Percentiles rank a stretch among this genome's conserved stretches.
phyloP scores from a whole-genome alignment of 495 filamentous ascomycete species.

The Xylaria longipes region DNA sequence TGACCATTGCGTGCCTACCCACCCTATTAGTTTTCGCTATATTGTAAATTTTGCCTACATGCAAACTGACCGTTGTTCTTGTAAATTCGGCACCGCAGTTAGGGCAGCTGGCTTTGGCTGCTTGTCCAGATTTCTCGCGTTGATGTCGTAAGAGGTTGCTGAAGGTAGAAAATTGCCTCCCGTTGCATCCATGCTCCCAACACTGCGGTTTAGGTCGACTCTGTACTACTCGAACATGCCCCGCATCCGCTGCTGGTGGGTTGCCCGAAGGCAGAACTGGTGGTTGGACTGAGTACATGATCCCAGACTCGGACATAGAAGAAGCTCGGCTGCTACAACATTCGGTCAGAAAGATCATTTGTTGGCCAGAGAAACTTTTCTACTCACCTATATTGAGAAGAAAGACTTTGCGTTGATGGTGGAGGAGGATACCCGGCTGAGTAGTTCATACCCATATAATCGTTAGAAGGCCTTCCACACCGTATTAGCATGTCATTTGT shows the following conservation, averaged over 20 bases:
- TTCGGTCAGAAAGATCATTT: conserved; percentile 29
- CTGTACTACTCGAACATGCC: conserved; percentile 71
- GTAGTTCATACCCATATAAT: conserved; percentile 47
- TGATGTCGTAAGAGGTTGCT: conserved; percentile 93
- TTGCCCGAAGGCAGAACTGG: conserved; percentile 37
- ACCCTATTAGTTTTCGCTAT: conserved; percentile 22
- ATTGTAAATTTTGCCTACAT: neutral
- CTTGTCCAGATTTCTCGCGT: conserved; percentile 90
- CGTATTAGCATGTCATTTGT: conserved; percentile 26
- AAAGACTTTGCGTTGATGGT: conserved; percentile 44
- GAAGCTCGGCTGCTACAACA: conserved; percentile 40
- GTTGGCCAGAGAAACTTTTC: neutral
- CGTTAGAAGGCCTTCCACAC: conserved; percentile 35
- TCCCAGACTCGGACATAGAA: conserved; percentile 46
- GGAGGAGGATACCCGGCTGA: conserved; percentile 45
- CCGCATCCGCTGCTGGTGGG: conserved; percentile 42
- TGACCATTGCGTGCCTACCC: conserved; percentile 79
- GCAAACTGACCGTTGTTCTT: conserved; percentile 66
- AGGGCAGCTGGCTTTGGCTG: conserved; percentile 83
- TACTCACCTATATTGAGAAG: conserved; percentile 54
- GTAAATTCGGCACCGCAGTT: conserved; percentile 92
- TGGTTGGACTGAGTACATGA: conserved; percentile 53
- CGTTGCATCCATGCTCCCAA: conserved; percentile 96
- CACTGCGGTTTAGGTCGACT: conserved; percentile 87
- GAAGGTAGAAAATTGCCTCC: conserved; percentile 92